Conservation (phyloP, 2,329 filamentous ascomycete genomes). For the Sporothrix dimorphospora region DNA sequence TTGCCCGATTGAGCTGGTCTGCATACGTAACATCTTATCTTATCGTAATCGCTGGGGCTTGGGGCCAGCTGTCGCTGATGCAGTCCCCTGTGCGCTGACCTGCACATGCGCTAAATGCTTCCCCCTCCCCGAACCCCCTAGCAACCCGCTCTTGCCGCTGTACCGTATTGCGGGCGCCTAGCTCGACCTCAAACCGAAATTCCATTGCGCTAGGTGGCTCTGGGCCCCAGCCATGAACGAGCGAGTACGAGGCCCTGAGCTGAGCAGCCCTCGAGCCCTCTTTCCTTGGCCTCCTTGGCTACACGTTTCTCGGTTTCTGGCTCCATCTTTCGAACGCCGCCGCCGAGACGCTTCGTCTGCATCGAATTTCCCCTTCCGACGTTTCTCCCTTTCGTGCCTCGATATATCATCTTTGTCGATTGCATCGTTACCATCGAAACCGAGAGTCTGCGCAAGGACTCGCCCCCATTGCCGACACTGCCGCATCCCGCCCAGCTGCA, state of each 20-base stretch:
- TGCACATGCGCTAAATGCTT: neutral
- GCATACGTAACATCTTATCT: conserved; percentile 31
- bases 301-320: neutral
- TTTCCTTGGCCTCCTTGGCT: neutral
- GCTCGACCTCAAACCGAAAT: neutral
- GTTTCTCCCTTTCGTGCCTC: neutral
- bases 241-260: neutral
- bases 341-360: conserved; percentile 2
- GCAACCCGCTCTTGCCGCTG: neutral
- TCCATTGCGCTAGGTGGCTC: neutral
- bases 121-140: neutral
- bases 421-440: neutral
- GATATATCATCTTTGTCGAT: neutral
- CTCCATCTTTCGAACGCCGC: neutral
- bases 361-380: neutral
- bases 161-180: neutral
- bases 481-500: neutral
- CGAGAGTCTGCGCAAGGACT: conserved; percentile 5
- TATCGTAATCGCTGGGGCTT: conserved; percentile 17
- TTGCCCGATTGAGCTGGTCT: conserved; percentile 24
- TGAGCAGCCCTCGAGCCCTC: neutral
- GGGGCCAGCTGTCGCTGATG: conserved; percentile 14
- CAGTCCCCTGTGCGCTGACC: neutral
- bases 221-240: neutral
- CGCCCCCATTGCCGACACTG: conserved; percentile 2